Base-by-base conservation (phyloP, 768 basidiomycete species). In the Leccinum longicurvipes region DNA sequence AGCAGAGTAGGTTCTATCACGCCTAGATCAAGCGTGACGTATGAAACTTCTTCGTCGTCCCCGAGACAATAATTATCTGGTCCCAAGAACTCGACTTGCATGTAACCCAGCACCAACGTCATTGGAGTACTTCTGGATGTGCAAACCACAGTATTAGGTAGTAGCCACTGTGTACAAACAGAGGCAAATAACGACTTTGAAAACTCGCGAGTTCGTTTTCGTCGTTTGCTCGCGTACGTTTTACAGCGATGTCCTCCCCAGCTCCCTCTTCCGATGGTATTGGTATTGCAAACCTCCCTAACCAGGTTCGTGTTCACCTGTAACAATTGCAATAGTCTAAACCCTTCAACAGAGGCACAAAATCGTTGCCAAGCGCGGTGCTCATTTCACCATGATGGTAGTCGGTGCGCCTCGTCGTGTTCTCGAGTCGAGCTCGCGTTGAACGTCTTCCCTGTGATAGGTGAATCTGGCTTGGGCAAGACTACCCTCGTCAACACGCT, bases 311-410 rank as follows among this genome's bases (percentile, higher is more conserved):
- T 68, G 10, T 23, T 41, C 17, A 9, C 4, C 0, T n/a, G 5
- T 59, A 21, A 17, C 5, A 31, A 14, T 12, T 3, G 0, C 14
- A 4, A 12, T 4, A 14, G 7, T 28, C 3, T 14, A 51, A 48
- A 51, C 56, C 60, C 28, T 32, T 32, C 12, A 51, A 48, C 71
- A 98, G 95, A 87, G 91, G 80, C 97, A 99, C 81, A 98, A 98
- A 82, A 98, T 98, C 71, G 94, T 98, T 60, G 95, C 93, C 60
- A 96, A 98, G 80, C 87, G 81, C 68, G 97, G 97, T 58, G 93
- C 90, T 7, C 95, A 98, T 77, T 98, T 98, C 77, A 98, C 97
- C 55, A 84, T 99, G 67, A 99, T 99, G 97, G 97, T 98, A 45
- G 95, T 98, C 58, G 97, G 97, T 93, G 52, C 45, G 63, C 55